Percentiles rank a stretch among this genome's conserved stretches.
Evolutionary conservation across 2,329 filamentous ascomycete genomes (phyloP).

Genomic region (Trichoderma harzianum): DNA sequence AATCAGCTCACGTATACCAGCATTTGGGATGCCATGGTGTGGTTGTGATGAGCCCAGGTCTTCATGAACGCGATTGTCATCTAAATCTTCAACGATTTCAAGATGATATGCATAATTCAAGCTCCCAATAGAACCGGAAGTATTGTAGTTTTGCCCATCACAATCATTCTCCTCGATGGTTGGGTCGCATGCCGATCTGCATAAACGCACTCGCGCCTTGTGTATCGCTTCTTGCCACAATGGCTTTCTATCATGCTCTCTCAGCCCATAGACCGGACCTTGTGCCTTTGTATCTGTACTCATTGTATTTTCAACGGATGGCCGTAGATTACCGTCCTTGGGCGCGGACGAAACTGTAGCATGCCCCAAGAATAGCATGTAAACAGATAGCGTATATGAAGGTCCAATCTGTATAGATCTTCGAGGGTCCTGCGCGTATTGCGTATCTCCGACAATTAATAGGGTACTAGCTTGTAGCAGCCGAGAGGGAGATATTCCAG

Average conservation of each 20-base stretch:
- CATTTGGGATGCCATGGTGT: slow-evolving; percentile 41
- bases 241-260: slow-evolving; percentile 52
- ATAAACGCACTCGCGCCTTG: slow-evolving; percentile 80
- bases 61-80: slow-evolving; percentile 54
- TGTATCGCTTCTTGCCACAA: slow-evolving; percentile 97
- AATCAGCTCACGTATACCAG: slow-evolving; percentile 52
- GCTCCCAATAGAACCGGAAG: no score
- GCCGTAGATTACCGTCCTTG: neutral
- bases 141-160: neutral
- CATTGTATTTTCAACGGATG: neutral
- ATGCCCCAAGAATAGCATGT: slow-evolving; percentile 91
- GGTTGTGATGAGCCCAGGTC: slow-evolving; percentile 32
- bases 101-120: slow-evolving; percentile 70
- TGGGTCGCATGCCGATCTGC: slow-evolving; percentile 55
- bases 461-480: slow-evolving; percentile 91
- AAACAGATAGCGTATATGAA: slow-evolving; percentile 79
- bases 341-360: slow-evolving; percentile 34
- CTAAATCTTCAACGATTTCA: slow-evolving; percentile 76
- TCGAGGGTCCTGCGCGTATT: slow-evolving; percentile 65
- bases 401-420: slow-evolving; percentile 79
- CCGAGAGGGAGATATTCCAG: slow-evolving; percentile 83
- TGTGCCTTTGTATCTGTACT: neutral
- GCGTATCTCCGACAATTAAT: slow-evolving; percentile 79
- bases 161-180: neutral
- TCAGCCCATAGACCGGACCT: slow-evolving; percentile 28